These are phyloP conservation scores for Microcyclosporella mali DNA, from an alignment of 2,329 filamentous ascomycete species.

Conservation along the genomic window DNA sequence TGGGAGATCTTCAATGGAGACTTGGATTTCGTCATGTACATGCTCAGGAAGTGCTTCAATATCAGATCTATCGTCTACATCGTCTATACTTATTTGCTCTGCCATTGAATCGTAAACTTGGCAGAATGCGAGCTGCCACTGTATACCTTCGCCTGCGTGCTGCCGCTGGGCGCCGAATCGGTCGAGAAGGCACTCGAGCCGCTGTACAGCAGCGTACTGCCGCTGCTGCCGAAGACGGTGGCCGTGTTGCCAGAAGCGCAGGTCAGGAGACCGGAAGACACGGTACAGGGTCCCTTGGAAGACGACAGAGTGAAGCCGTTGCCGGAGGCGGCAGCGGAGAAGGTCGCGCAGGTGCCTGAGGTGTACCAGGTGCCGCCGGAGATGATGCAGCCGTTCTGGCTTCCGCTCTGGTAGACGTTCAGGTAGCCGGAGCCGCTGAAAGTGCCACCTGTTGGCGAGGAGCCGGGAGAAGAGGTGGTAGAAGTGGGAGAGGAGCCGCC, in stretches of 20 bases:
- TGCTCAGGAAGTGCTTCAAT: neutral
- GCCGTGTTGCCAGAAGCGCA: constrained; percentile 47
- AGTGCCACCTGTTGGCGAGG: constrained; percentile 34
- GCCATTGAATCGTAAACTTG: constrained; percentile 35
- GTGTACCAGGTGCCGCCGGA: constrained; percentile 61
- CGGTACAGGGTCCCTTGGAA: constrained; percentile 54
- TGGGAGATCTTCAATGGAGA: neutral
- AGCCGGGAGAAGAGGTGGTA: constrained; percentile 24
- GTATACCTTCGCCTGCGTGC: constrained; percentile 42
- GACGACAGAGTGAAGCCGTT: constrained; percentile 52
- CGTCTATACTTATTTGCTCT: constrained; percentile 22
- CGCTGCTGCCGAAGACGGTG: constrained; percentile 37
- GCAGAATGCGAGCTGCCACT: constrained; percentile 27
- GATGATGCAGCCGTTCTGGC: constrained; percentile 60
- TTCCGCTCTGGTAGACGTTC: constrained; percentile 47
- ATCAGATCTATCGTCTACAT: neutral
- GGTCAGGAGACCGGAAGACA: constrained; percentile 48
- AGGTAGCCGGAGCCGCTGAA: constrained; percentile 57
- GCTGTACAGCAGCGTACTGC: constrained; percentile 34
- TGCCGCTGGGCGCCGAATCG: constrained; percentile 38
- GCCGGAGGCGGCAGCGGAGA: constrained; percentile 45
- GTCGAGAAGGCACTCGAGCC: constrained; percentile 40
- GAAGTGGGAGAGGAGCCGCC: constrained; percentile 26
- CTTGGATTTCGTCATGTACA: neutral
- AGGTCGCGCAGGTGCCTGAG: constrained; percentile 61